Evolutionary conservation across 1,284 basidiomycete genomes (phyloP), one percentile per base, ranked within the genome.

Genomic region (Earliella scabrosa): DNA sequence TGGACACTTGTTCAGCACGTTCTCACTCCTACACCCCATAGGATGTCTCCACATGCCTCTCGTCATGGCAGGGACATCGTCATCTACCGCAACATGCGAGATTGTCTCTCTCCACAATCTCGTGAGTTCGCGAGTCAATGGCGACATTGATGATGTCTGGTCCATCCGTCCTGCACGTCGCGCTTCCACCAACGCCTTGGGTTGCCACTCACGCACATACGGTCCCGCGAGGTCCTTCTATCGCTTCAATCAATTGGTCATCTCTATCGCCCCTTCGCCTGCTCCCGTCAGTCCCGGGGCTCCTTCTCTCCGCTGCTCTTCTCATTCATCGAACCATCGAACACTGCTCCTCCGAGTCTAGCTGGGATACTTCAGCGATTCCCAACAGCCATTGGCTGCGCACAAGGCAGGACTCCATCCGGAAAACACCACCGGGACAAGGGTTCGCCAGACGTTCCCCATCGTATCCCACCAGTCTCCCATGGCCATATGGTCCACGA

Each of bases 401-500:
- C 44, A 20, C 20, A 23, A 27, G n/a, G 23, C 18, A 21, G 16
- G 50, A n/a, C 21, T 34, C 49, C 36, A 32, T 47, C 36, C 29
- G 18, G 18, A 53, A 21, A n/a, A 27, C 38, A 24, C 29, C 50
- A 35, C 6, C 18, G 6, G 13, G 27, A 18, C 43, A 32, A 43
- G 43, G n/a, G 50, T 38, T 50, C 44, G 46, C 38, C 29, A 27
- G 11, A 20, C 23, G 14, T 27, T 31, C 27, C 36, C 6, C 36
- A 23, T 27, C 18, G 18, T 26, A 16, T 52, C 36, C 36, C 47
- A 35, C 20, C 40, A 46, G 26, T 26, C 41, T 52, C 52, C 41
- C 55, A 54, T 52, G 52, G 14, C 55, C 59, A 49, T 55, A 54
- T 60, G 59, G 52, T 14, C 34, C 24, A 32, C 45, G 41, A 50